Percentiles rank a stretch among this genome's conserved stretches.
phyloP scores from a whole-genome alignment of 2,329 filamentous ascomycete species.

The Plenodomus biglobosus region DNA sequence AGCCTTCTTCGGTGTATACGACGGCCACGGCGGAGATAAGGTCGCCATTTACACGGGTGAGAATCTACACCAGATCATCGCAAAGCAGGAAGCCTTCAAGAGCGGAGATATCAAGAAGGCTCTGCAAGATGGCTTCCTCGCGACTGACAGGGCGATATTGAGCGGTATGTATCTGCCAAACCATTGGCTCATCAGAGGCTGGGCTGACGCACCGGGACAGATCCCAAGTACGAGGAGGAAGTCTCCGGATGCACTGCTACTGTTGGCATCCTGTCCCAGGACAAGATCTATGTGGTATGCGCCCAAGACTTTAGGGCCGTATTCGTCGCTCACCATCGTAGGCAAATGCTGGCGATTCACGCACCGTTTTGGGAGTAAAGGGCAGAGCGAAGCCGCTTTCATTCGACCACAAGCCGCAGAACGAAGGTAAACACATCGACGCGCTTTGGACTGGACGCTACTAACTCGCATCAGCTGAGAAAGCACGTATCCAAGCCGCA shows the following conservation, averaged over 20 bases:
- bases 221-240: conserved; percentile 95
- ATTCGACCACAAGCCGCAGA: conserved; percentile 99
- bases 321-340: conserved; percentile 45
- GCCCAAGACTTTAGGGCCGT: conserved; percentile 47
- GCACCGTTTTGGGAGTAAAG: conserved; percentile 93
- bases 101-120: conserved; percentile 90
- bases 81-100: conserved; percentile 93
- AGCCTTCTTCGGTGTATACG: conserved; percentile 97
- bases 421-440: conserved; percentile 68
- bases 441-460: neutral
- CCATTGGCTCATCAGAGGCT: conserved; percentile 5
- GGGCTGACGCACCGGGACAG: conserved; percentile 54
- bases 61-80: conserved; percentile 89
- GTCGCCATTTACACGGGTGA: conserved; percentile 92
- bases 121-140: conserved; percentile 94
- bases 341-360: conserved; percentile 96
- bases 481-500: conserved; percentile 90
- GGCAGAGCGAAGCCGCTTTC: conserved; percentile 95
- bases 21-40: conserved; percentile 96
- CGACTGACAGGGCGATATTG: conserved; percentile 92
- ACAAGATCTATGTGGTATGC: conserved; percentile 95
- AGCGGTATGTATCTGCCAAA: conserved; percentile 65
- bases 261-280: conserved; percentile 81
- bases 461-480: conserved; percentile 69
- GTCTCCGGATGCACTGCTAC: conserved; percentile 97